These are phyloP conservation scores for Cladorrhinum samala DNA, from an alignment of 495 filamentous ascomycete species.

Conservation along the genomic window DNA sequence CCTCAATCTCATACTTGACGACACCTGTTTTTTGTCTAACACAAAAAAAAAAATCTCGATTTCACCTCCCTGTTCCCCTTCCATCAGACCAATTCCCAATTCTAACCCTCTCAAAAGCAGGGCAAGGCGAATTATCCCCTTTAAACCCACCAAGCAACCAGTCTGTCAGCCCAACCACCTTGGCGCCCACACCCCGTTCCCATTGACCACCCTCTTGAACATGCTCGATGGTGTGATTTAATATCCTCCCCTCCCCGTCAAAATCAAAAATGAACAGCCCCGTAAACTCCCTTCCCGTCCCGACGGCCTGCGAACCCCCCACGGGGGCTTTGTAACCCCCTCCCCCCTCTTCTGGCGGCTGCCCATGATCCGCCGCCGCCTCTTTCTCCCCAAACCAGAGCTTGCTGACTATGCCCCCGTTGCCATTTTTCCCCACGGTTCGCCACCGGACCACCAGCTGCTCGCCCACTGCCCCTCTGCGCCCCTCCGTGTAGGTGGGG, in stretches of 20 bases:
- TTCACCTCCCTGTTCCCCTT: too few relatives aligned
- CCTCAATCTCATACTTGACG: too few relatives aligned
- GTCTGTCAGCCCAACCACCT: slow-evolving; percentile 79
- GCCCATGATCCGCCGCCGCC: not conserved
- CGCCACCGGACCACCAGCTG: slow-evolving; percentile 85
- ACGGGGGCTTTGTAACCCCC: slow-evolving; percentile 19
- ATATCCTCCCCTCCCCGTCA: slow-evolving; percentile 77
- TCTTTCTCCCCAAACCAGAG: not conserved
- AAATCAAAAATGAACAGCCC: slow-evolving; percentile 95
- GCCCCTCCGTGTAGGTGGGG: slow-evolving; percentile 21
- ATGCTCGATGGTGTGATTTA: slow-evolving; percentile 89
- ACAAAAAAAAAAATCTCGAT: not conserved
- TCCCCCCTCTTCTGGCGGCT: not conserved
- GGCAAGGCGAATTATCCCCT: slow-evolving; percentile 29
- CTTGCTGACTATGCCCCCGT: slow-evolving; percentile 8
- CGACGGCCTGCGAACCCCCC: slow-evolving; percentile 16
- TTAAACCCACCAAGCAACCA: slow-evolving; percentile 70
- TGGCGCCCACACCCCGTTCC: slow-evolving; percentile 51
- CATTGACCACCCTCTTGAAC: slow-evolving; percentile 71
- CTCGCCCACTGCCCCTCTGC: slow-evolving; percentile 52
- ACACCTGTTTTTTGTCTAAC: not conserved
- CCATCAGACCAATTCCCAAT: too few relatives aligned
- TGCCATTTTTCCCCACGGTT: slow-evolving; percentile 38
- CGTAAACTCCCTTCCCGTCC: slow-evolving; percentile 51
- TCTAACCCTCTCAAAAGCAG: slow-evolving; percentile 23